Conservation (phyloP, 306 rosid species). For the Benincasa hispida region DNA sequence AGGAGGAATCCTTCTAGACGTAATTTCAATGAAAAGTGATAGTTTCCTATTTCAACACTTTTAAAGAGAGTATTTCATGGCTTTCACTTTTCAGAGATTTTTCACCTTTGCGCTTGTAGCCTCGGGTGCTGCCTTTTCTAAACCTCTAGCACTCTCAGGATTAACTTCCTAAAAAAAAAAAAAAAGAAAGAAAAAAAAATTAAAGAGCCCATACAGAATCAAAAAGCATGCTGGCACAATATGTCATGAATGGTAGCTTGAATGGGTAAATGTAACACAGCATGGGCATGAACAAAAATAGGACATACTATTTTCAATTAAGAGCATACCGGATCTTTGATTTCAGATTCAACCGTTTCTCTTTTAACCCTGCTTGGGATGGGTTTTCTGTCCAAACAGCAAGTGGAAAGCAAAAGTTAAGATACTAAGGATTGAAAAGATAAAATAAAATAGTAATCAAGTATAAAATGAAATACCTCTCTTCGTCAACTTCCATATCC, state of each 20-base stretch:
- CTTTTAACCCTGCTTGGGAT: slow-evolving; percentile 50
- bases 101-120: slow-evolving; percentile 41
- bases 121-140: slow-evolving; percentile 37
- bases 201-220: not conserved
- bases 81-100: not conserved
- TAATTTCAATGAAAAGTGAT: not conserved
- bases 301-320: slow-evolving; percentile 3
- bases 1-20: not conserved
- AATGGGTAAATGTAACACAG: not conserved
- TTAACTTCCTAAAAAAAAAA: slow-evolving; percentile 36
- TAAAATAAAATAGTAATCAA: slow-evolving; percentile 3
- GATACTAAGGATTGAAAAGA: slow-evolving; percentile 4
- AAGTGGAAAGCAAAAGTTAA: slow-evolving; percentile 12
- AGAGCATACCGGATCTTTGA: slow-evolving; percentile 49
- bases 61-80: not conserved
- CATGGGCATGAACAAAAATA: not conserved
- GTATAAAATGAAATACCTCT: slow-evolving; percentile 34
- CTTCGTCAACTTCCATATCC: slow-evolving; percentile 56
- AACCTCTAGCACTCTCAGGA: slow-evolving; percentile 32
- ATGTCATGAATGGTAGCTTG: not conserved
- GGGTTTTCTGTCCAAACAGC: slow-evolving; percentile 30
- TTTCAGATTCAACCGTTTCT: slow-evolving; percentile 53
- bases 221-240: not conserved
- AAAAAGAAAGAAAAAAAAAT: too few relatives aligned
- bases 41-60: not conserved